phyloP scores from a whole-genome alignment of 1,284 basidiomycete genomes.

The Fistulina hepatica region DNA sequence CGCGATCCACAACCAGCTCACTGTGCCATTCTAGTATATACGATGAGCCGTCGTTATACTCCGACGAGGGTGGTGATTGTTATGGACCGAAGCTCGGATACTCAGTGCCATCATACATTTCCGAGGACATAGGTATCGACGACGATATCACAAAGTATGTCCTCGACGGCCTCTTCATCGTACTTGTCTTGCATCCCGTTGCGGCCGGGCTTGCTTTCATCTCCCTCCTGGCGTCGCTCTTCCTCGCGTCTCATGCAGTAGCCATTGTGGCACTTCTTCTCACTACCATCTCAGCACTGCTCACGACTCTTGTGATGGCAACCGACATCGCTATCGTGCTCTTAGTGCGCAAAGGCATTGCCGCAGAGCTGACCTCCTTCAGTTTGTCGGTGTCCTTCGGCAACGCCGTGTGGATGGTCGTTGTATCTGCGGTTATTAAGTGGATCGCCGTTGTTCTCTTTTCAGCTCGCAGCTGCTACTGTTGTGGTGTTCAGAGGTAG shows the following conservation, averaged over 20 bases:
- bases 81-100: conserved; percentile 49
- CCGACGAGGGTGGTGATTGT: conserved; percentile 29
- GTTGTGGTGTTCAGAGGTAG: conserved; percentile 45
- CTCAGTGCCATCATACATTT: conserved; percentile 31
- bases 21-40: conserved; percentile 10
- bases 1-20: too few species aligned
- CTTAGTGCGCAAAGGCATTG: conserved; percentile 33
- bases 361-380: conserved; percentile 31
- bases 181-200: conserved; percentile 59
- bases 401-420: conserved; percentile 62
- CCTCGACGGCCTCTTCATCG: conserved; percentile 38
- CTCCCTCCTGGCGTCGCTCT: conserved; percentile 41
- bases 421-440: conserved; percentile 39
- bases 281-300: conserved; percentile 42
- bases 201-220: conserved; percentile 46
- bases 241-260: conserved; percentile 42
- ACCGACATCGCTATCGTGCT: conserved; percentile 51
- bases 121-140: conserved; percentile 34
- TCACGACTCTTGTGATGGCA: conserved; percentile 44
- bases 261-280: conserved; percentile 48
- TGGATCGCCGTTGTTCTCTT: conserved; percentile 52
- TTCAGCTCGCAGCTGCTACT: conserved; percentile 53
- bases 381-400: conserved; percentile 44
- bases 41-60: conserved; percentile 3
- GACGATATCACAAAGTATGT: conserved; percentile 32